Evolutionary conservation across 2,329 filamentous ascomycete species (phyloP).

Genomic region (Cladosporium colombiae): DNA sequence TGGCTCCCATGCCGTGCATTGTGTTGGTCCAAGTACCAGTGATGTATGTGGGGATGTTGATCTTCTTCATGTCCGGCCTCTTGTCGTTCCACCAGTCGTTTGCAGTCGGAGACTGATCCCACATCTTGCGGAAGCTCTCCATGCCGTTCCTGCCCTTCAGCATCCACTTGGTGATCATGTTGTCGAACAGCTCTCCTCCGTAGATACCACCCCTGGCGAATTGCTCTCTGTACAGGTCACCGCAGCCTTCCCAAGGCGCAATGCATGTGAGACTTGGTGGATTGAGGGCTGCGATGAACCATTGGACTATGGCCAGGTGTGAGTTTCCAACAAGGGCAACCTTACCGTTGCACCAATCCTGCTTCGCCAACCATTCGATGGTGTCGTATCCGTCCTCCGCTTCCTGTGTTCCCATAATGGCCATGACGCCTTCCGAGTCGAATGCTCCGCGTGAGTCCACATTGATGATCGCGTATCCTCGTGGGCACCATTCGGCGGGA

Average conservation of each 20-base stretch:
- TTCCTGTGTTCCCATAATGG: conserved; percentile 41
- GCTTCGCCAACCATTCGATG: conserved; percentile 41
- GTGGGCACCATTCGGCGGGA: conserved; percentile 36
- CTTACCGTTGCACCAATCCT: conserved; percentile 45
- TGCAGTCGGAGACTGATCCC: conserved; percentile 7
- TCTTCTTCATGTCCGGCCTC: conserved; percentile 20
- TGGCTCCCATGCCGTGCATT: conserved; percentile 23
- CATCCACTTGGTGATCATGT: conserved; percentile 23
- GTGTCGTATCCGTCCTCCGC: conserved; percentile 46
- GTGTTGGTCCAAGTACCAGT: conserved; percentile 17
- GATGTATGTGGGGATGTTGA: conserved; percentile 25
- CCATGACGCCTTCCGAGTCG: conserved; percentile 39
- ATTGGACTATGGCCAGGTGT: conserved; percentile 19
- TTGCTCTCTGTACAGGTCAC: conserved; percentile 44
- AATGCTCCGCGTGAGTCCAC: conserved; percentile 36
- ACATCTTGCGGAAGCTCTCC: conserved; percentile 23
- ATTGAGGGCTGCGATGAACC: conserved; percentile 43
- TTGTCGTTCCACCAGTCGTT: conserved; percentile 25
- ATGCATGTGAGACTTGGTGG: conserved; percentile 48
- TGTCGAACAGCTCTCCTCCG: conserved; percentile 18
- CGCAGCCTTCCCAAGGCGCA: conserved; percentile 51
- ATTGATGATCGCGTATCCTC: conserved; percentile 38
- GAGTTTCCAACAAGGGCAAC: conserved; percentile 46
- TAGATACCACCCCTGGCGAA: conserved; percentile 12
- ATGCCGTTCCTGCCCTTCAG: conserved; percentile 22